Conservation (phyloP, 768 basidiomycete genomes). For the Suillus placidus region DNA sequence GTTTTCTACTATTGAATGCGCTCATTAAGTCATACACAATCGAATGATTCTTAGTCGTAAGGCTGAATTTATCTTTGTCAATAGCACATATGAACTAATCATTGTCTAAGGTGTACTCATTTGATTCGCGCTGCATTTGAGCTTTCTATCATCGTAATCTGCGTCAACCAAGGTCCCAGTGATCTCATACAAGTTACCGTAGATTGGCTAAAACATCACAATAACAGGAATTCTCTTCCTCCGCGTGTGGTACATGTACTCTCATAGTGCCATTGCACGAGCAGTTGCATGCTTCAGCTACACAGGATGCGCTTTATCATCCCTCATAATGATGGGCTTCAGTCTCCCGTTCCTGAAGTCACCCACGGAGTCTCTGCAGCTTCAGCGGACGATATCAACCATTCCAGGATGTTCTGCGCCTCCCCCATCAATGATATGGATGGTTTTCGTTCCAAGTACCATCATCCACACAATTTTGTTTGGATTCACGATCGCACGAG, state of each 20-base stretch:
- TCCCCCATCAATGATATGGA: constrained; percentile 10
- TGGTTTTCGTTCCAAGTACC: constrained; percentile 9
- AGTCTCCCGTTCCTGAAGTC: constrained; percentile 2
- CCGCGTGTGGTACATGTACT: constrained; percentile 18
- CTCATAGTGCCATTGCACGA: constrained; percentile 4
- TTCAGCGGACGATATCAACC: neutral
- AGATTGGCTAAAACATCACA: neutral
- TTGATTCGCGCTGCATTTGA: constrained; percentile 5
- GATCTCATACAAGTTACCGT: neutral
- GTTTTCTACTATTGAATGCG: neutral
- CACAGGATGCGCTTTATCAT: constrained; percentile 6
- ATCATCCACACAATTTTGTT: constrained; percentile 13
- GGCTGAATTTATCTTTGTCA: neutral
- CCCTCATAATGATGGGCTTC: neutral
- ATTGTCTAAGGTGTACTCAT: constrained; percentile 9
- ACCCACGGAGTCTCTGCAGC: neutral
- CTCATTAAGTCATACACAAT: neutral
- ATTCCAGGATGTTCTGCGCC: constrained; percentile 13
- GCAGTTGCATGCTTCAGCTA: constrained; percentile 9
- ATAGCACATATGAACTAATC: neutral
- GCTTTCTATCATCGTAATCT: constrained; percentile 11
- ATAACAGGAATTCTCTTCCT: constrained; percentile 14
- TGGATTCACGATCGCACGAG: constrained; percentile 10
- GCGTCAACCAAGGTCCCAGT: constrained; percentile 13
- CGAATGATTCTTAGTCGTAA: neutral